Conservation (phyloP, 768 basidiomycete species). For the Mycena epipterygia region DNA sequence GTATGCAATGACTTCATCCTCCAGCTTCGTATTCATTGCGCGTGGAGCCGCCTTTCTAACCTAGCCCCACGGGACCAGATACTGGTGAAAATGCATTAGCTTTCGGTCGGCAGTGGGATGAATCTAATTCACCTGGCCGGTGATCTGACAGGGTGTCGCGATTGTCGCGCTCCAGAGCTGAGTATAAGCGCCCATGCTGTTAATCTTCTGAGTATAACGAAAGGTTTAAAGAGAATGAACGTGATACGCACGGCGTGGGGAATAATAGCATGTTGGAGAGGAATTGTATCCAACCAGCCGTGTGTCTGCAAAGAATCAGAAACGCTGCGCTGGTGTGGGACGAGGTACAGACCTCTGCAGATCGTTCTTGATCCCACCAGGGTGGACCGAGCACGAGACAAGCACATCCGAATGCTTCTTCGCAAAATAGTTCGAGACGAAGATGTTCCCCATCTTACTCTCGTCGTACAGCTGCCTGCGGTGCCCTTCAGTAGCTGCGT, state of each 20-base stretch:
- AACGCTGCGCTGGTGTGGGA: no score
- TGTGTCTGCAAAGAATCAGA: neutral
- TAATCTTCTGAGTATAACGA: neutral
- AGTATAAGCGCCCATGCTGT: conserved; percentile 21
- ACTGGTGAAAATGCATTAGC: conserved; percentile 34
- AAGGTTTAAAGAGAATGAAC: neutral
- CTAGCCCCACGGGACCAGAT: conserved; percentile 53
- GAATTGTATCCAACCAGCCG: neutral
- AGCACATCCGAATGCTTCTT: conserved; percentile 45
- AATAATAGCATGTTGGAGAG: neutral
- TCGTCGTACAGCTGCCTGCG: conserved; percentile 24
- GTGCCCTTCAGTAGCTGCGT: no score
- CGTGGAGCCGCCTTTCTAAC: conserved; percentile 40
- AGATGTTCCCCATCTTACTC: conserved; percentile 21
- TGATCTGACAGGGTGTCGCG: conserved; percentile 14
- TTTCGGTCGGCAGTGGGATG: neutral
- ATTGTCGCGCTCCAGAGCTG: conserved; percentile 20
- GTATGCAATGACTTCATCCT: conserved; percentile 47
- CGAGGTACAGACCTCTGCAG: conserved; percentile 27
- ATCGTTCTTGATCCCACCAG: conserved; percentile 36
- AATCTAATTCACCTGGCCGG: conserved; percentile 1
- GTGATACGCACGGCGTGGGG: conserved; percentile 8
- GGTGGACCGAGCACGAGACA: conserved; percentile 39
- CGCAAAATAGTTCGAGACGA: conserved; percentile 38
- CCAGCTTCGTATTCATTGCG: conserved; percentile 43